Percentiles rank a stretch among this genome's conserved stretches.
These are phyloP conservation scores for Aspergillus puulaauensis DNA, from an alignment of 2,329 filamentous ascomycete species.

Conservation along the genomic window DNA sequence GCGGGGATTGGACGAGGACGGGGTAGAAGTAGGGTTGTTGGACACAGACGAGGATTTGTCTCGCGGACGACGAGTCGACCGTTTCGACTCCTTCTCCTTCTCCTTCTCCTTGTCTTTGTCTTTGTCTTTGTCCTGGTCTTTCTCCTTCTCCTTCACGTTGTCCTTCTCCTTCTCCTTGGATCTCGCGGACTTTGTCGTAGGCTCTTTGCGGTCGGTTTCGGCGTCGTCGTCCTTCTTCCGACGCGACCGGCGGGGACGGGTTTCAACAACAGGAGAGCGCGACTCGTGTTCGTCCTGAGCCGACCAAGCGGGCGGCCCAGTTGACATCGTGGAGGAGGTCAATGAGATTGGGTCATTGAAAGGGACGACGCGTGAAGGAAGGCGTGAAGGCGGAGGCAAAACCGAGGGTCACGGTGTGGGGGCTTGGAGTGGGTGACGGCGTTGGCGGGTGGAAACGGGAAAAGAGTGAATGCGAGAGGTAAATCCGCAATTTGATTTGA, in stretches of 20 bases:
- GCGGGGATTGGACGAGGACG: slow-evolving; percentile 36
- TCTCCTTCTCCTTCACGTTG: slow-evolving; percentile 21
- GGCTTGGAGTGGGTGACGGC: not conserved
- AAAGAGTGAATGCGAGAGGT: not conserved
- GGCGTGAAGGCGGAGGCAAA: slow-evolving; percentile 3
- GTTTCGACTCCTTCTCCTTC: slow-evolving; percentile 23
- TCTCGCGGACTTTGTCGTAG: slow-evolving; percentile 26
- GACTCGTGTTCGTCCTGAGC: slow-evolving; percentile 28
- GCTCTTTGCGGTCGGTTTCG: slow-evolving; percentile 27
- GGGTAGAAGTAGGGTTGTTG: slow-evolving; percentile 8
- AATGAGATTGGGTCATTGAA: slow-evolving; percentile 16
- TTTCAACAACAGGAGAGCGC: slow-evolving; percentile 24
- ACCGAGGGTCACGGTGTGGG: not conserved
- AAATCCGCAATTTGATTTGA: slow-evolving; percentile 6
- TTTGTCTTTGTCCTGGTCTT: slow-evolving; percentile 21
- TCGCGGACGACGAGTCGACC: slow-evolving; percentile 33
- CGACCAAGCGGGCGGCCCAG: slow-evolving; percentile 29
- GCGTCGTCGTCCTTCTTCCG: slow-evolving; percentile 42
- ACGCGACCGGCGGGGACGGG: slow-evolving; percentile 39
- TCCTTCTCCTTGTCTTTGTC: slow-evolving; percentile 28
- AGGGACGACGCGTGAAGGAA: slow-evolving; percentile 5
- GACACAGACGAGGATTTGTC: slow-evolving; percentile 34
- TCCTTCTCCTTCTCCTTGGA: slow-evolving; percentile 26
- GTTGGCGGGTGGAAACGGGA: slow-evolving; percentile 6
- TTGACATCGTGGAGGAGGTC: slow-evolving; percentile 29